Evolutionary conservation across 2,329 filamentous ascomycete genomes (phyloP), one percentile per base, ranked within the genome.

Genomic region (Diaporthe aspalathi): DNA sequence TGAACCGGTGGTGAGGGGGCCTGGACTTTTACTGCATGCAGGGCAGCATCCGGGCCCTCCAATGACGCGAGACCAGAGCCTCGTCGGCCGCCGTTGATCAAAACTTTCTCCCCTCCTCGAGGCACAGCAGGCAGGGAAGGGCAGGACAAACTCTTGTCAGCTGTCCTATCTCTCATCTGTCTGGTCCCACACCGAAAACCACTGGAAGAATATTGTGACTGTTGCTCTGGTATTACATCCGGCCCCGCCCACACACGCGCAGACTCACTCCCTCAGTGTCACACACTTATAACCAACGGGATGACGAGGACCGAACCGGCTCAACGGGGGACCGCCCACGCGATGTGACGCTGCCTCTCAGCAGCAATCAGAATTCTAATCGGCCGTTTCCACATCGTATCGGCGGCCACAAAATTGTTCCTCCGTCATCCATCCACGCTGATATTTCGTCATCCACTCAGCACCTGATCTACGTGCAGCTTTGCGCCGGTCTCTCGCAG

Each of bases 1-100:
- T 72, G 71, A 72, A 67, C 45, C 40, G 71, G 60, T 70, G 71
- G 62, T 70, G n/a, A 67, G 60, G 20, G 60, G 40, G 66, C 66
- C 66, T 49, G 52, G 52, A 40, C 47, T 22, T 20, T 20, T n/a
- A 29, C 45, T 66, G 62, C 62, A 50, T 67, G 63, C 63, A 52
- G 67, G 47, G 60, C 43, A 63, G 27, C 60, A 63, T 63, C 43
- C 62, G 45, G 43, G 12, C 32, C 43, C 52, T 53, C 70, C 67
- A 67, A 70, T 70, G 38, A 35, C 47, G n/a, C 68, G 50, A 27
- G 45, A 60, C 24, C 53, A 67, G 62, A 47, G 47, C 60, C 60
- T 67, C 62, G 38, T 63, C 43, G 8, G 43, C 27, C 43, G 27
- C 14, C 17, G 40, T 32, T 49, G 57, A 35, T 60, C 40, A 20